phyloP scores from a whole-genome alignment of 306 rosid species.

The Trifolium subterraneum region DNA sequence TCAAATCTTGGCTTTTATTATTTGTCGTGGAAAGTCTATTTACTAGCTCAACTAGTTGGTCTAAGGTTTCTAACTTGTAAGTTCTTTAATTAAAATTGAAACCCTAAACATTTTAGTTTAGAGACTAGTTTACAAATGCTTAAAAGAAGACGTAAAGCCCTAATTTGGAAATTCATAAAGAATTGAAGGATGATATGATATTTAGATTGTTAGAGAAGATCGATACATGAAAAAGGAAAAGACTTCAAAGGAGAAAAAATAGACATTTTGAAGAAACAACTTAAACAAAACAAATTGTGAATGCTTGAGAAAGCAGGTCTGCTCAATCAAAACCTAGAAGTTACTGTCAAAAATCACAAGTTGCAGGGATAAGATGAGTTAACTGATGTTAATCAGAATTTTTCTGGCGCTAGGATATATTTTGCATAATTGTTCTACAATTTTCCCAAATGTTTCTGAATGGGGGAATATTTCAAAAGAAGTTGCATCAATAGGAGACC shows the following conservation, averaged over 20 bases:
- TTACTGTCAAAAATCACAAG: neutral
- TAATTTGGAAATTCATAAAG: no score
- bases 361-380: neutral
- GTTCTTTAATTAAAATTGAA: neutral
- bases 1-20: no score
- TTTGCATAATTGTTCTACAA: neutral
- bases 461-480: neutral
- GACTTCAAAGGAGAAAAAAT: no score
- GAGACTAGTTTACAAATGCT: no score
- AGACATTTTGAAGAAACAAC: no score
- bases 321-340: slow-evolving; percentile 3
- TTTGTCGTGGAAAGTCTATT: no score
- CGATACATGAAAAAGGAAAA: no score
- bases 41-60: neutral
- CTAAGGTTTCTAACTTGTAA: neutral
- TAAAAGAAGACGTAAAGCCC: no score
- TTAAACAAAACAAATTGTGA: neutral
- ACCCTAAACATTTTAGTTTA: neutral
- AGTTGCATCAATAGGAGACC: neutral
- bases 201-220: no score
- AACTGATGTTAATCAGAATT: neutral
- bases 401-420: neutral
- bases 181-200: no score
- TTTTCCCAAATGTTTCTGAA: neutral
- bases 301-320: neutral